Evolutionary conservation across 2,329 filamentous ascomycete species (phyloP), one percentile per base, ranked within the genome.

Genomic region (Daldinia eschscholtzii): DNA sequence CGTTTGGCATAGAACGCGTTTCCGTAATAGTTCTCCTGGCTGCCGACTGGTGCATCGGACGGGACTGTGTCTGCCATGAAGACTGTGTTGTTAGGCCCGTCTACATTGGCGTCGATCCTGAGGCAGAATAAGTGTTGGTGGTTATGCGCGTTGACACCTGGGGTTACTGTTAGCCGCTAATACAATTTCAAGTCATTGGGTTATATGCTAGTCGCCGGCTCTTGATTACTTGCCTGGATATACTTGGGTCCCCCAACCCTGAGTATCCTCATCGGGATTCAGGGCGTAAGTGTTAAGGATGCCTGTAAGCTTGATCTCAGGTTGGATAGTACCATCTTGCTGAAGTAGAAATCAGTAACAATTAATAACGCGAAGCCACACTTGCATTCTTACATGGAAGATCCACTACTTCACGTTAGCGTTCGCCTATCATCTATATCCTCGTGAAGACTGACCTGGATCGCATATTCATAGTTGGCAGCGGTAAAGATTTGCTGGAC

Each of bases 71-170:
- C 94, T 12, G 91, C 90, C 81, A 94, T 89, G 83, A 93, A 95
- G 66, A 97, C 86, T 0, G 93, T 94, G 79, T 98, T 98, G 70
- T 90, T 86, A 0, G 91, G 88, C 0, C 94, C 94, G 77, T 97
- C 94, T 62, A 98, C 88, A 76, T 95, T 96, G 35, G 94, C 88
- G 78, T 98, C 92, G 48, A 97, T 84, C 46, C 94, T 92, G 48
- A 98, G 83, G 78, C 93, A 97, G 87, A 98, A 98, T 35, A 98
- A 86, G 80, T 98, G 94, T 81, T 98, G 94, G 80, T 98, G 94
- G 83, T 97, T 97, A 82, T 97, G 94, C 0, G 94, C 94, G 76
- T 97, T 97, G 76, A 97, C 93, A 44, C 93, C 85, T 75, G 52
- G 65, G 48, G 60, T 50, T 50, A n/a, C 1, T 63, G 56, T 75